phyloP scores from a whole-genome alignment of 2,329 filamentous ascomycete genomes.

The Mycosphaerella sp. region DNA sequence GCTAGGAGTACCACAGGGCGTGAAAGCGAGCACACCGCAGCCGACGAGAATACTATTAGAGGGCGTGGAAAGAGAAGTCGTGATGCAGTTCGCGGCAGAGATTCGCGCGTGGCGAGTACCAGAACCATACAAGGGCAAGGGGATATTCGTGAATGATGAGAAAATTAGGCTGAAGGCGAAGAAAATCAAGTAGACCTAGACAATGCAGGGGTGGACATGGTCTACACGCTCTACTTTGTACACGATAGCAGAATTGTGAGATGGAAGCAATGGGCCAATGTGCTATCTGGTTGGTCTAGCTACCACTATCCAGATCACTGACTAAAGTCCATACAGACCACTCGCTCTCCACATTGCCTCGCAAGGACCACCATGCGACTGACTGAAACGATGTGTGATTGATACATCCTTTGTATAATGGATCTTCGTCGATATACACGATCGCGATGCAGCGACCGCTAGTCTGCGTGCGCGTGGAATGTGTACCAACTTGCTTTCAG shows the following conservation, averaged over 20 bases:
- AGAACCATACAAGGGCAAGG: conserved; percentile 99
- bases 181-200: conserved; percentile 47
- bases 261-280: background rate
- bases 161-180: conserved; percentile 98
- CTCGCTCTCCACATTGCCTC: too few relatives aligned
- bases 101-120: conserved; percentile 85
- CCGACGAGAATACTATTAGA: conserved; percentile 88
- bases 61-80: conserved; percentile 74
- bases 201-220: background rate
- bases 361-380: too few relatives aligned
- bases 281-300: background rate
- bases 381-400: too few relatives aligned
- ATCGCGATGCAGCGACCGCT: too few relatives aligned
- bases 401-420: too few relatives aligned
- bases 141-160: conserved; percentile 96
- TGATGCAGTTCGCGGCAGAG: conserved; percentile 85
- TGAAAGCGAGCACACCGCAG: conserved; percentile 81
- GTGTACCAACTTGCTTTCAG: too few relatives aligned
- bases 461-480: too few relatives aligned
- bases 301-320: too few relatives aligned
- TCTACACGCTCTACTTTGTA: background rate
- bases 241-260: background rate
- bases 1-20: conserved; percentile 71
- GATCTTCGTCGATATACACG: too few relatives aligned
- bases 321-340: too few relatives aligned